Evolutionary conservation across 345 rosid species (phyloP), one percentile per base, ranked within the genome.

Genomic region (Citrus glauca): DNA sequence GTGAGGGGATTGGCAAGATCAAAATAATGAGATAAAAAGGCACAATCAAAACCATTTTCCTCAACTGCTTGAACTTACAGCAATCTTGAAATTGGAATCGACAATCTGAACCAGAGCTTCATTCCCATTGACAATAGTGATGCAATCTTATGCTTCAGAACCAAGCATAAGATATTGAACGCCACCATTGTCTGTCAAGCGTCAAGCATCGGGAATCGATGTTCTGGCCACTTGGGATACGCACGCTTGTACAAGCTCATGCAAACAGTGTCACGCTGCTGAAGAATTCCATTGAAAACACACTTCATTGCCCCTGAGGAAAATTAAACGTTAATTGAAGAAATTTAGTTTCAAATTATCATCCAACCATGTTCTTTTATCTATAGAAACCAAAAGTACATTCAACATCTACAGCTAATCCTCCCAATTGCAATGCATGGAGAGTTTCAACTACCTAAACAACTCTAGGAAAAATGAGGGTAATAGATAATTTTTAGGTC

Each of bases 161-260:
- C n/a, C 73, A 55, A 28, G 70, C 75, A 55, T 10, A 59, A 27
- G 60, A 62, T 72, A 66, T 37, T 7, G 28, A 76, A 63, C 78
- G 33, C 38, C 56, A 16, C 73, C 57, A 25, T 66, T 60, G 61
- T 71, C 45, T 69, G 77, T 89, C 89, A 89, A 57, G 85, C 76
- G 69, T 85, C 89, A 7, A 71, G 80, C 50, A 87, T 48, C 1
- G 97, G 96, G 89, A 91, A 95, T 70, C 81, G 66, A 77, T 80
- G 85, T 69, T 89, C 94, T 7, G 95, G 95, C 99, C 97, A 93
- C 86, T 92, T 93, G 63, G 98, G 97, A 86, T 90, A 94, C 27
- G 89, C 93, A 0, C 97, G 97, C 87, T 94, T 94, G 86, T 81
- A 96, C 71, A 96, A 83, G 87, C 93, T 89, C 97, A 92, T 88